Evolutionary conservation across 441 rosid species (phyloP), one percentile per base, ranked within the genome.

Genomic region (Monsonia emarginata): DNA sequence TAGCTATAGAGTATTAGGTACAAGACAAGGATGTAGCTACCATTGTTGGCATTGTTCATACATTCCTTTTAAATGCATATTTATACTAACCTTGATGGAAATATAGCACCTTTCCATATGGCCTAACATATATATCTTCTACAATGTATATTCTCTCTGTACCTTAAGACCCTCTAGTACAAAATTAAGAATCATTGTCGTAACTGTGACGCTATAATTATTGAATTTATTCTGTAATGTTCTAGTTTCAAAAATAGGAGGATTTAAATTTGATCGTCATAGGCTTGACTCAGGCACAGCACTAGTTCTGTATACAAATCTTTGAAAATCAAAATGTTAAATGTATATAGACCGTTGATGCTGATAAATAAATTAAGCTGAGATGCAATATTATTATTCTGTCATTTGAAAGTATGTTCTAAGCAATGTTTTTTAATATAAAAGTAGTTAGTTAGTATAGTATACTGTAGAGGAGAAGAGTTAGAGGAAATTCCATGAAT

Each of bases 51-150:
- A 67, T 22, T 60, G 67, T 7, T 48, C 57, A 69, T 68, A 64
- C 79, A 68, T 78, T 75, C 75, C 81, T 83, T 80, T 57, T 4
- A 75, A 66, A 75, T 80, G 69, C 71, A 71, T 75, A 72, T 72
- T 64, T 75, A 69, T 77, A 76, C 82, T 75, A 58, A 76, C 70
- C 74, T 60, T 76, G 84, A 82, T 78, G 82, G 74, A 72, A 72
- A 48, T 78, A 74, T 72, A 65, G 19, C 84, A 80, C 81, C 82
- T 83, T 78, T 73, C 63, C 74, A 54, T 48, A 64, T 64, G 63
- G 65, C 71, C 16, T 65, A 31, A 36, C 22, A 66, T 36, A 52
- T 50, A 64, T 44, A 32, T 32, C 8, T 4, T 32, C 36, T 32
- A 4, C 8, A 32, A 9, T 32, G 36, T 32, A 9, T 32, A 32